Evolutionary conservation across 768 basidiomycete genomes (phyloP), one percentile per base, ranked within the genome.

Genomic region (Glaciozyma antarctica): DNA sequence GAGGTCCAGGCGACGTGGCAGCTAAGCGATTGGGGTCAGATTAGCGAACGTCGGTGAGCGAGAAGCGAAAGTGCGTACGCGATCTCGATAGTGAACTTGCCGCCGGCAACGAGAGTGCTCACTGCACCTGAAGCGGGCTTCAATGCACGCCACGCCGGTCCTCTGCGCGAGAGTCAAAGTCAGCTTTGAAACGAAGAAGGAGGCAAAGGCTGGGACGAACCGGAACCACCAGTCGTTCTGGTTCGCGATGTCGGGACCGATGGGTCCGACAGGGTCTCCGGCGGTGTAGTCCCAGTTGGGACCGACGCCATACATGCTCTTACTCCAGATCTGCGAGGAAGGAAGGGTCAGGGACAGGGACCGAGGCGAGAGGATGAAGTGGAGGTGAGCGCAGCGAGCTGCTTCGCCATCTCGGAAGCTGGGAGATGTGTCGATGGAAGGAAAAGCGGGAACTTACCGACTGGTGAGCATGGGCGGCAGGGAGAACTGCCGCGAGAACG

Each of bases 141-240:
- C 21, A 66, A 56, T 0, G 32, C 34, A 2, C 68, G 49, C 34
- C n/a, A 61, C 12, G 34, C 53, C 2, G 68, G 68, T 10, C 68
- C 68, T 7, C 55, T 57, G 38, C 47, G 16, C 47, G 22, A 22
- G 55, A 0, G 24, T 0, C 34, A 34, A 41, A 41, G 26, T 17
- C 7, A 48, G 58, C 24, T 5, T 26, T 2, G 44, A 17, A 2
- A 16, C 26, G n/a, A 16, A 9, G 44, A 12, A 17, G 19, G 13
- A 8, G 21, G 9, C 12, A 5, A 34, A 17, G 43, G 26, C 17
- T 45, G 30, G 6, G 17, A 30, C 44, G 43, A 16, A 44, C 44
- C 69, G 62, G 61, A 70, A 70, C 69, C 68, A 70, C 62, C 60
- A 60, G 22, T 52, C 52, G 52, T 62, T 57, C 21, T 59, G 58